phyloP scores from a whole-genome alignment of 2,329 filamentous ascomycete genomes.

The Emergomyces orientalis region DNA sequence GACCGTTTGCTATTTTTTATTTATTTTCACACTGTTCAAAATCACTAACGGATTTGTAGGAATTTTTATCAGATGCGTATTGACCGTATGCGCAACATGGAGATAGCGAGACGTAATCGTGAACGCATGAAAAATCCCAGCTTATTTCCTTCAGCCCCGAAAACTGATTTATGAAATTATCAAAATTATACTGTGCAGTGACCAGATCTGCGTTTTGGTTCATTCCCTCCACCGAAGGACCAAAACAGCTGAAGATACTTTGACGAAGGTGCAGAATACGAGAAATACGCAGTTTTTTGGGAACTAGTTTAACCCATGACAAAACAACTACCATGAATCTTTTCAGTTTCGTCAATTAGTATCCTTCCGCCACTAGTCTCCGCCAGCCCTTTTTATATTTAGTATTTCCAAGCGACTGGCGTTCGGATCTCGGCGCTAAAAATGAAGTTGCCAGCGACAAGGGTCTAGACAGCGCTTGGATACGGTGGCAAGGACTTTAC shows the following conservation, averaged over 20 bases:
- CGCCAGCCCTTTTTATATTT: neutral
- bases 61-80: constrained; percentile 80
- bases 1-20: neutral
- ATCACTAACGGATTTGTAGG: constrained; percentile 36
- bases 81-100: constrained; percentile 66
- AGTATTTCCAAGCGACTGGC: constrained; percentile 4
- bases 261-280: neutral
- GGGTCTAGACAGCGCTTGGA: neutral
- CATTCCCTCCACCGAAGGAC: neutral
- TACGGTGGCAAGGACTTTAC: neutral
- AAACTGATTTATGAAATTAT: constrained; percentile 36
- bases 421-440: neutral
- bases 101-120: constrained; percentile 68
- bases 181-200: neutral
- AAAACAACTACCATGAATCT: neutral
- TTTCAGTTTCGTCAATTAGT: neutral
- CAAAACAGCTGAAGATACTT: neutral
- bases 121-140: constrained; percentile 69
- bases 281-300: neutral
- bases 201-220: neutral
- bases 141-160: constrained; percentile 79
- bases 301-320: neutral
- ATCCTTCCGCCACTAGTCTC: neutral
- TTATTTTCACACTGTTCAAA: neutral
- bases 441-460: neutral